Base-by-base conservation (phyloP, 441 rosid genomes). In the Syzygium syzygioides region DNA sequence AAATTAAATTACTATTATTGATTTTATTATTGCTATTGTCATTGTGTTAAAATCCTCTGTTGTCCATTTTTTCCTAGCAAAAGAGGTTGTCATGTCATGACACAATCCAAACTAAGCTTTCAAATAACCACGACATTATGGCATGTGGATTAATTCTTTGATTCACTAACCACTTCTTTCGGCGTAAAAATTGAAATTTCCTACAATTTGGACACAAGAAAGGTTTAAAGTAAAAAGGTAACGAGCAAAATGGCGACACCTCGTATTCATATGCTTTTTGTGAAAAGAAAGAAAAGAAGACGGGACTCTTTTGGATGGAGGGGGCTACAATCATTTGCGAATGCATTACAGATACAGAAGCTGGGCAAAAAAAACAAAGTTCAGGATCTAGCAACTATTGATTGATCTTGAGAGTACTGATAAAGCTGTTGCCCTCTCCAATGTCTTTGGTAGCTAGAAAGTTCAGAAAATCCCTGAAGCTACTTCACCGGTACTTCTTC, bases 391-490 rank as follows among this genome's bases (percentile, higher is more conserved):
- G n/a, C 50, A 25, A 45, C 90, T 86, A 91, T 7, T 88, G 54
- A 85, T 90, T 87, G 76, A 93, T 91, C 91, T 91, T 92, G 45
- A 93, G 89, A 34, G 94, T 90, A 62, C 90, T 87, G 32, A 94
- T 90, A 85, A 95, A 95, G 90, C 92, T 92, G 55, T 89, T 89
- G 86, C 94, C 96, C 86, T 90, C 89, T 37, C 92, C 87, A 86
- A 96, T 66, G 34, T 93, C 96, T 50, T 91, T 95, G 25, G 52
- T 86, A 87, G 91, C 91, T 17, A 96, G 92, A 88, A 94, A 95
- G 83, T 93, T 85, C 86, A 94, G 93, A 60, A 95, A 95, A 90
- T 96, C 99, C 48, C 92, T 92, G 85, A 94, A 91, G 84, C 94
- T 95, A 87, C 96, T 95, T 23, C 91, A 95, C 89, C 64, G 93